Evolutionary conservation across 257 asterid genomes (phyloP), one percentile per base, ranked within the genome.

Genomic region (Lycium ferocissimum): DNA sequence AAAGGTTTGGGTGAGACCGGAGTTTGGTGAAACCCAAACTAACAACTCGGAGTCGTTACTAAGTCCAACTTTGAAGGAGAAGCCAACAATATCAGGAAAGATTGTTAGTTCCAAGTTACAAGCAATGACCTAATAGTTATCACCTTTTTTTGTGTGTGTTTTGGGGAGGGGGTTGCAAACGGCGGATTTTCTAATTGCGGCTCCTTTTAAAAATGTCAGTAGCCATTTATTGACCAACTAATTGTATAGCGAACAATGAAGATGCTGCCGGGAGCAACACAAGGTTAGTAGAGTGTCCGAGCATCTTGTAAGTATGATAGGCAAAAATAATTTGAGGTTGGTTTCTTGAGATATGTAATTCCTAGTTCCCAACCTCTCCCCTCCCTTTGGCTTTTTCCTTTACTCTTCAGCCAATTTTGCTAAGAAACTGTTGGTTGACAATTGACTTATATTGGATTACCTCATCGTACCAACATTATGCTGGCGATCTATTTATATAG

Each of bases 1-100:
- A 57, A 97, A 95, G 86, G 91, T 97, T 66, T 97, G 99, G 99
- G 87, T 87, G 93, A 93, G 99, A 86, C 99, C 99, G 1, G 95
- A 92, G 73, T 85, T 79, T 40, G 84, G 88, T 17, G 99, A 95
- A 40, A 90, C 87, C 89, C 96, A 91, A 75, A 87, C 95, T 0
- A 86, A 81, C 89, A 92, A 88, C 90, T 86, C 96, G 1, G 98
- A 92, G 83, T 85, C 97, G 22, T 85, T 90, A 59, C 71, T 78
- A 80, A 88, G 89, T 81, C 72, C 93, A 51, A 89, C 91, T 86
- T 86, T 88, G 89, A 94, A 93, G 87, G 97, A 94, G 59, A 94
- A 93, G 65, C 85, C 92, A 7, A 53, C 86, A 6, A 76, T 89
- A 26, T 75, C 94, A 12, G 97, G 92, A 37, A 94, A 94, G 88